Conservation (phyloP, 2,329 filamentous ascomycete species). For the Fusarium sp. region DNA sequence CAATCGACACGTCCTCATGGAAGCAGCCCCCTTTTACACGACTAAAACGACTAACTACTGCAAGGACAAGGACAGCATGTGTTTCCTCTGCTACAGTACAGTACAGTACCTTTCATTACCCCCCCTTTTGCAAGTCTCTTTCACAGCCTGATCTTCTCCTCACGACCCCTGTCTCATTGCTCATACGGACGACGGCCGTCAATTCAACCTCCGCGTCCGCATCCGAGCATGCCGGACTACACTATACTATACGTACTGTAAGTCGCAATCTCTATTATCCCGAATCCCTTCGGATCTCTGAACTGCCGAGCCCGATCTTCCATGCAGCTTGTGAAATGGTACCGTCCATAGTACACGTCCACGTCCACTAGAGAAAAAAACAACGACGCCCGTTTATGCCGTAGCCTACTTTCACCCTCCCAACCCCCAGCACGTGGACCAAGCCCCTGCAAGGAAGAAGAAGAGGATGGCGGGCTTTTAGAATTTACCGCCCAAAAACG, state of each 20-base stretch:
- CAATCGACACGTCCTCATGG: background rate
- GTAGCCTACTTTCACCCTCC: background rate
- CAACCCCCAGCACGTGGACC: background rate
- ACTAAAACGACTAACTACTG: conserved; percentile 1
- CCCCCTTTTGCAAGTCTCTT: background rate
- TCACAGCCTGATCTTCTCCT: background rate
- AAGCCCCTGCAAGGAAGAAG: background rate
- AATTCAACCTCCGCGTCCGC: background rate
- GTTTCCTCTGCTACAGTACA: background rate
- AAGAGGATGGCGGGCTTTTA: background rate
- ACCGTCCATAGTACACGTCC: background rate
- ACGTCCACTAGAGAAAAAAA: background rate
- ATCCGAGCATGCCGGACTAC: background rate
- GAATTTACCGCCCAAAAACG: background rate
- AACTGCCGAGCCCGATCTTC: background rate
- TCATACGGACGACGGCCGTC: background rate
- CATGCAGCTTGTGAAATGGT: background rate
- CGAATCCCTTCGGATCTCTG: background rate
- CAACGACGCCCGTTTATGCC: background rate
- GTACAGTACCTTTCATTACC: background rate
- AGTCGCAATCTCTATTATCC: background rate
- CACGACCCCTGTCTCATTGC: background rate
- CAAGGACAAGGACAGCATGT: conserved; percentile 15
- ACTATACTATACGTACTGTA: background rate
- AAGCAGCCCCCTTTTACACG: background rate